Evolutionary conservation across 2,329 filamentous ascomycete species (phyloP).

Genomic region (Calonectria henricotiae): DNA sequence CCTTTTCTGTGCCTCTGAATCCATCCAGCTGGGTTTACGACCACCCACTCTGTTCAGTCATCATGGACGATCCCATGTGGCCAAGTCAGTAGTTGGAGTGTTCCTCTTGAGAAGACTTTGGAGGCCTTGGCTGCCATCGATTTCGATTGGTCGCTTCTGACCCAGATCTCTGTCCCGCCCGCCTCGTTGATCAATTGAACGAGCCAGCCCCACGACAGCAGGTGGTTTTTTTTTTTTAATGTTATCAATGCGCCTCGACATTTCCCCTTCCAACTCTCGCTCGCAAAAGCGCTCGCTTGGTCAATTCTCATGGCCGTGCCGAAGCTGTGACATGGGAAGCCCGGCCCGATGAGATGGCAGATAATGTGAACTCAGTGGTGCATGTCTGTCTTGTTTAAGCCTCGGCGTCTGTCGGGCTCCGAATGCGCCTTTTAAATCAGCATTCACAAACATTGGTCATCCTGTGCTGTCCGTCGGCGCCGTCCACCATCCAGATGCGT

Average conservation of each 20-base stretch:
- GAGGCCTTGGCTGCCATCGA: neutral
- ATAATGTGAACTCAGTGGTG: neutral
- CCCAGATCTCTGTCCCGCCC: conserved; percentile 33
- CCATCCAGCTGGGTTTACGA: conserved; percentile 4
- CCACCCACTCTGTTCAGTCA: neutral
- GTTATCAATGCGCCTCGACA: conserved; percentile 11
- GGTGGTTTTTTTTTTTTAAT: neutral
- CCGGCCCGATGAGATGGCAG: conserved; percentile 21
- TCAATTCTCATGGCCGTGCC: conserved; percentile 8
- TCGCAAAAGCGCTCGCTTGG: neutral
- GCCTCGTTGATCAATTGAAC: conserved; percentile 26
- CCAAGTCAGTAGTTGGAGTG: neutral
- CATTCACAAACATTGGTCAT: conserved; percentile 19
- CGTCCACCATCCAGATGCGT: conserved; percentile 15
- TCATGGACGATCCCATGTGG: neutral
- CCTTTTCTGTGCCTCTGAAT: conserved; percentile 17
- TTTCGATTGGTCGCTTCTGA: conserved; percentile 11
- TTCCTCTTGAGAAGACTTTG: neutral
- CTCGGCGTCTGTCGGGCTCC: conserved; percentile 31
- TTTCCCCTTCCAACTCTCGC: neutral
- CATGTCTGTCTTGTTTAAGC: neutral
- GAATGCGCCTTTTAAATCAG: conserved; percentile 16
- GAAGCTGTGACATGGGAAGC: conserved; percentile 3
- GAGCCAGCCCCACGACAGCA: conserved; percentile 30
- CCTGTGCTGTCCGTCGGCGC: conserved; percentile 26